Base-by-base conservation (phyloP, 176 grass and related monocot genomes). In the Lolium perenne region DNA sequence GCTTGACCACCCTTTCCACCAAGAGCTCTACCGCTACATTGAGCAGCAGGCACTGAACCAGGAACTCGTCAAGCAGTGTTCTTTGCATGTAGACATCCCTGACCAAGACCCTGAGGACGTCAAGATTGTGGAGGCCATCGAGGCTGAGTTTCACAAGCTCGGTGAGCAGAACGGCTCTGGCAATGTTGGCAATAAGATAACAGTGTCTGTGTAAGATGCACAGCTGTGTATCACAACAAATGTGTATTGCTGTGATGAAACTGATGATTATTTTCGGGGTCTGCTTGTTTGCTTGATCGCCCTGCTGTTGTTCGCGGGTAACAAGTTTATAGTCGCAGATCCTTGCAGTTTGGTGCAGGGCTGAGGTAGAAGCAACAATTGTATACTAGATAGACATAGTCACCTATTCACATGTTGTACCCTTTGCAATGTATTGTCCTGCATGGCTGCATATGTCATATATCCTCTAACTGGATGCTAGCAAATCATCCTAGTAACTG, bases 101-200 rank as follows among this genome's bases (percentile, higher is more conserved):
- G 91, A 92, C 15, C 93, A 94, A 57, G 88, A 95, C 16, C 93
- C 85, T 0, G 77, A 83, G 25, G 95, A 89, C 0, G 82, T 80
- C 15, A 93, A 90, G 72, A 95, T 98, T 1, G 88, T 93, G 14
- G 80, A 93, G 85, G 89, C 87, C 67, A 93, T 98, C 4, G 76
- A 95, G 83, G 77, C 89, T 1, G 91, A 95, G 90, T 92, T 98
- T 48, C 95, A 98, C 69, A 95, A 98, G 66, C 89, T 93, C 1
- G 89, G 71, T 32, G 93, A 74, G 21, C 29, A 92, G 78, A 95
- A 94, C 7, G 81, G 85, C 18, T 76, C 51, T 23, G 1, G 47
- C 59, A 76, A 92, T 76, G 91, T 80, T 3, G 11, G 46, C 4
- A 17, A 18, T 43, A 86, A 83, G 15, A 46, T 61, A 76, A 14